phyloP scores from a whole-genome alignment of 2,329 filamentous ascomycete genomes.

The Endocalyx cinctus region DNA sequence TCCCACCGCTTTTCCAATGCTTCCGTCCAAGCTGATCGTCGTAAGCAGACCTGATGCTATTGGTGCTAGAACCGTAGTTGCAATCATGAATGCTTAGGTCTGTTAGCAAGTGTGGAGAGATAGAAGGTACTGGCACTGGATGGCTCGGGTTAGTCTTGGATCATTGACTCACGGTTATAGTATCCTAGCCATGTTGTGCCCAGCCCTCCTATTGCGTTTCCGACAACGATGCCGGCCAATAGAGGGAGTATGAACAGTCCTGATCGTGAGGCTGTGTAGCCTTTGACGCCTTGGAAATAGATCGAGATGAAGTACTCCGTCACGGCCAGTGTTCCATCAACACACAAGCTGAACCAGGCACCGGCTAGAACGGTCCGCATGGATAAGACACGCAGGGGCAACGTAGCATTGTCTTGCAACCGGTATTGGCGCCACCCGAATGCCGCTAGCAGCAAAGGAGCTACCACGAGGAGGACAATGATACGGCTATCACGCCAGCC shows the following conservation, averaged over 20 bases:
- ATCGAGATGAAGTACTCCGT: conserved; percentile 10
- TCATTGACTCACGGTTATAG: conserved; percentile 1
- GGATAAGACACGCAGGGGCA: conserved; percentile 3
- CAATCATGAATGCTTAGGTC: conserved; percentile 8
- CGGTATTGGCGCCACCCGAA: conserved; percentile 6
- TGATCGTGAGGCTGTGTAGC: conserved; percentile 1
- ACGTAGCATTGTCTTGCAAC: conserved; percentile 1
- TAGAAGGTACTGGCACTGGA: conserved; percentile 1
- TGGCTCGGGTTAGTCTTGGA: conserved; percentile 3
- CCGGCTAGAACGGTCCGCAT: conserved; percentile 4
- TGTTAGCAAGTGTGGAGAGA: conserved; percentile 2
- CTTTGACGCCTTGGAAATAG: conserved; percentile 4
- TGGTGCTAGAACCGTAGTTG: conserved; percentile 6
- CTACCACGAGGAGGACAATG: no score
- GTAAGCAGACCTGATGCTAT: conserved; percentile 9
- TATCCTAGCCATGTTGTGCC: conserved; percentile 1
- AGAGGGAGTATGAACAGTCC: neutral
- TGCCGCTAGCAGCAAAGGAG: conserved; percentile 1
- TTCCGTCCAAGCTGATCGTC: conserved; percentile 6
- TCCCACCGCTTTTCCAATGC: conserved; percentile 2
- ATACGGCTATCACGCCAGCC: no score
- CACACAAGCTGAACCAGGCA: conserved; percentile 7
- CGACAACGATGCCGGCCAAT: conserved; percentile 1
- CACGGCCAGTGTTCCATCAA: conserved; percentile 6
- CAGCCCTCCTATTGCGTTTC: conserved; percentile 1